Conservation (phyloP, 257 asterid species). For the Ligustrum vulgare region DNA sequence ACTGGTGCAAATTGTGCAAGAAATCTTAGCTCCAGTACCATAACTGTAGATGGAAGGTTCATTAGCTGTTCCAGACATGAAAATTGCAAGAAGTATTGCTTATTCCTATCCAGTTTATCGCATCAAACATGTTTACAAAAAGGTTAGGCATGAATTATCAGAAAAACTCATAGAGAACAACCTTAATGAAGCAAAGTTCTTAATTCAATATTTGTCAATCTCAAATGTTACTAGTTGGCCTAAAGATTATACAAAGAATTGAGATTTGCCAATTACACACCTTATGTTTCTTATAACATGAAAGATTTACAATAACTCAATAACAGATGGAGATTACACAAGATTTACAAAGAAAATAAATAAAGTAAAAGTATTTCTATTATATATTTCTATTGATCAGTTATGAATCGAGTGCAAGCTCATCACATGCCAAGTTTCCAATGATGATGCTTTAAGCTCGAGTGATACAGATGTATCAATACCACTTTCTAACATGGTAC, state of each 20-base stretch:
- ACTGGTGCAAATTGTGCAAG: no score
- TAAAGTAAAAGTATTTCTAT: conserved; percentile 12
- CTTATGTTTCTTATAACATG: conserved; percentile 25
- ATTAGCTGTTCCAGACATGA: no score
- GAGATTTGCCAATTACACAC: conserved; percentile 22
- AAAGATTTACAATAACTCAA: conserved; percentile 40
- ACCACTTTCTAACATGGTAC: conserved; percentile 60
- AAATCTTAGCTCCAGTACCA: no score
- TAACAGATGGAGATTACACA: conserved; percentile 12
- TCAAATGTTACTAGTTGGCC: background rate
- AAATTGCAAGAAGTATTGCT: no score
- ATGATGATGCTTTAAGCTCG: conserved; percentile 70
- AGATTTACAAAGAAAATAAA: background rate
- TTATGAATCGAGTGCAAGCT: conserved; percentile 77
- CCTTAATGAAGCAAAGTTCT: no score
- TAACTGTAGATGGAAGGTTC: no score
- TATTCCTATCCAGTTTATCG: no score
- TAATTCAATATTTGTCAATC: no score
- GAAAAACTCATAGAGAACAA: no score
- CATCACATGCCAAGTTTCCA: conserved; percentile 71
- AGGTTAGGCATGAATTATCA: no score
- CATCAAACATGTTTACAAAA: no score
- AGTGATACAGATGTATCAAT: conserved; percentile 73
- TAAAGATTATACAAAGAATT: conserved; percentile 39
- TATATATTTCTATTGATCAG: conserved; percentile 2